Conservation (phyloP, 1,139 yeast species). For the Lodderomyces pseudojiufengensis region DNA sequence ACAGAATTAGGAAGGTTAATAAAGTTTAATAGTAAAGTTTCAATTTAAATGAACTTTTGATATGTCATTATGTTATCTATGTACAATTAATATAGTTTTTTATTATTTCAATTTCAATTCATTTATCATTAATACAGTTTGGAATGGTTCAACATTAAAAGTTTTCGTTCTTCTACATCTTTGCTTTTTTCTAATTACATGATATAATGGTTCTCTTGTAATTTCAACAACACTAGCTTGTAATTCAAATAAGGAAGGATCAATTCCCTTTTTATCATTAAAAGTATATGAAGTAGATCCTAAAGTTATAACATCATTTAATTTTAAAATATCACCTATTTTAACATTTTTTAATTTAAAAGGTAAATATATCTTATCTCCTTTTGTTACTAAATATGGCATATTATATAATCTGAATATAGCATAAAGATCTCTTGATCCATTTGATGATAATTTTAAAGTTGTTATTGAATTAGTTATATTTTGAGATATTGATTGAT, state of each 20-base stretch:
- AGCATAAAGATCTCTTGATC: conserved; percentile 62
- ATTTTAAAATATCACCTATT: conserved; percentile 73
- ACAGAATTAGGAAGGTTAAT: conserved; percentile 59
- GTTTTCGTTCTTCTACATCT: conserved; percentile 85
- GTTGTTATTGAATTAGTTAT: conserved; percentile 25
- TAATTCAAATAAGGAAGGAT: conserved; percentile 47
- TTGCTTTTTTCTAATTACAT: conserved; percentile 58
- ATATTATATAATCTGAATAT: conserved; percentile 76
- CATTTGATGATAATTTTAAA: conserved; percentile 59
- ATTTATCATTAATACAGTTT: conserved; percentile 76
- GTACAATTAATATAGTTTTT: background rate
- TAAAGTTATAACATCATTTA: conserved; percentile 73
- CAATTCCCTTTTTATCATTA: conserved; percentile 34
- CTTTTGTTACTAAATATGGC: conserved; percentile 86
- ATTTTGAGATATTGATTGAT: background rate
- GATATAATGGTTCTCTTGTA: conserved; percentile 75
- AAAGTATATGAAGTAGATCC: conserved; percentile 83
- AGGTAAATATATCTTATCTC: conserved; percentile 79
- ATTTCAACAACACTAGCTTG: conserved; percentile 82
- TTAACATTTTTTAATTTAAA: conserved; percentile 69
- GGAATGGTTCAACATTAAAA: conserved; percentile 69
- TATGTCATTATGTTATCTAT: conserved; percentile 1
- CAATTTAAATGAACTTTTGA: no score
- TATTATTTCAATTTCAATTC: conserved; percentile 49
- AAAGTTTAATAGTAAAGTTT: conserved; percentile 18